Evolutionary conservation across 495 filamentous ascomycete genomes (phyloP).

Genomic region (Aspergillus sclerotiicarbonarius): DNA sequence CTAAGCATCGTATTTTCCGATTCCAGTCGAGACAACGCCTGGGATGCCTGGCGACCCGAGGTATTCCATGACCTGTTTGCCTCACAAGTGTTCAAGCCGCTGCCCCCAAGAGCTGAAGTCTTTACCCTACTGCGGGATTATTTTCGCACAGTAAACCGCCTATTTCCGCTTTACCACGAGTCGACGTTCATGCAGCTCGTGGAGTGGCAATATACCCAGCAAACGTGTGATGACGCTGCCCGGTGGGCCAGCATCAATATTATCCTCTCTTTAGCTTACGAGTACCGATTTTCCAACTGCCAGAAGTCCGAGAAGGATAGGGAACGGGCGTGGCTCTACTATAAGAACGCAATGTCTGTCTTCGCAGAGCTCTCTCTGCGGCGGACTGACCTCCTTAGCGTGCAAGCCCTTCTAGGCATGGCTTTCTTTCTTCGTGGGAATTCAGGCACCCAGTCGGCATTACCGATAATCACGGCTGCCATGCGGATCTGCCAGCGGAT

Average conservation of each 20-base stretch:
- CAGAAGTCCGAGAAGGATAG: slow-evolving; percentile 82
- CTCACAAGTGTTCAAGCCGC: slow-evolving; percentile 70
- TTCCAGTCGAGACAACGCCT: slow-evolving; percentile 74
- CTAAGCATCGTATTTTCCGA: slow-evolving; percentile 76
- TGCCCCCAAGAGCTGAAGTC: slow-evolving; percentile 78
- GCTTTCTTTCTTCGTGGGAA: slow-evolving; percentile 92
- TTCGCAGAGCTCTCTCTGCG: slow-evolving; percentile 87
- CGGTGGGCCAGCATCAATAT: slow-evolving; percentile 98
- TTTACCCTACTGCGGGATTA: slow-evolving; percentile 81
- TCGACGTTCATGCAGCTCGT: slow-evolving; percentile 93
- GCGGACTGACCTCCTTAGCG: slow-evolving; percentile 89
- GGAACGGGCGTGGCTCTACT: slow-evolving; percentile 83
- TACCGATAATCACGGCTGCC: slow-evolving; percentile 86
- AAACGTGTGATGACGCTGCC: slow-evolving; percentile 88
- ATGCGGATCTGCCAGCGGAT: slow-evolving; percentile 88
- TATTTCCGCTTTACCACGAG: slow-evolving; percentile 95
- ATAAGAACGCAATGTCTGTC: slow-evolving; percentile 93
- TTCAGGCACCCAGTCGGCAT: slow-evolving; percentile 85
- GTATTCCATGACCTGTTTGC: slow-evolving; percentile 88
- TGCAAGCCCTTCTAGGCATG: slow-evolving; percentile 93
- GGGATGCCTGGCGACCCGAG: slow-evolving; percentile 88
- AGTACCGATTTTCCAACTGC: slow-evolving; percentile 86
- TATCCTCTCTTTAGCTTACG: slow-evolving; percentile 82
- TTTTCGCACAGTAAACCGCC: slow-evolving; percentile 94
- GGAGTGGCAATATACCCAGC: slow-evolving; percentile 85